Percentiles rank a stretch among this genome's conserved stretches.
phyloP scores from a whole-genome alignment of 345 rosid genomes.

The Ceriops decandra region DNA sequence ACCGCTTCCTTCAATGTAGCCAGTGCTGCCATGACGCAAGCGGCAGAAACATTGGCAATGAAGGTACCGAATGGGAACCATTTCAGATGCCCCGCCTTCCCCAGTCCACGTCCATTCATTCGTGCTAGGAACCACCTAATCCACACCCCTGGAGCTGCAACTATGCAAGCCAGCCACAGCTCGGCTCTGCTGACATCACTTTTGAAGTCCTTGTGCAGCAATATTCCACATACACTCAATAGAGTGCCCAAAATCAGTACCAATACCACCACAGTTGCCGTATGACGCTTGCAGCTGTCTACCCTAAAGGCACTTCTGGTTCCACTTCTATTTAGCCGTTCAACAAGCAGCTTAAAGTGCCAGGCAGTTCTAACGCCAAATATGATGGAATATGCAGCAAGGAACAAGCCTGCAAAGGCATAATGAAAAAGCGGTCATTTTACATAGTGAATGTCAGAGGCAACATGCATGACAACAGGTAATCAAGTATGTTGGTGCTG shows the following conservation, averaged over 20 bases:
- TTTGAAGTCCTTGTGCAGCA: background rate
- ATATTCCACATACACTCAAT: conserved; percentile 27
- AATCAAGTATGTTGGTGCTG: background rate
- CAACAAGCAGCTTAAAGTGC: conserved; percentile 57
- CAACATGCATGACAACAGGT: background rate
- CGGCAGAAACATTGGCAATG: conserved; percentile 75
- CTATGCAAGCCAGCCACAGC: background rate
- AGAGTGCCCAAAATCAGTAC: conserved; percentile 41
- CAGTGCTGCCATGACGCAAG: conserved; percentile 71
- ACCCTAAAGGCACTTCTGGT: conserved; percentile 32
- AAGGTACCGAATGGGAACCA: conserved; percentile 92
- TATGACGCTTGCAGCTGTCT: conserved; percentile 43
- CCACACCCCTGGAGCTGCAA: conserved; percentile 73
- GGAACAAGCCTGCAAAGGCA: conserved; percentile 62
- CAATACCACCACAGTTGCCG: conserved; percentile 37
- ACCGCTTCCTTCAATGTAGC: conserved; percentile 60
- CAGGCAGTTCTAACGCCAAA: conserved; percentile 79
- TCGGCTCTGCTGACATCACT: background rate
- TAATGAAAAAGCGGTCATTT: background rate
- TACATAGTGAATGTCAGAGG: background rate
- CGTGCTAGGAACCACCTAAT: conserved; percentile 93
- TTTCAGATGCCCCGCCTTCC: conserved; percentile 48
- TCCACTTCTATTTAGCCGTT: conserved; percentile 19
- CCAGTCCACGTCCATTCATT: conserved; percentile 77
- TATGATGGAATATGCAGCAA: conserved; percentile 62